phyloP scores from a whole-genome alignment of 371 early-diverging fungal genomes.

The Mucor racemosus region DNA sequence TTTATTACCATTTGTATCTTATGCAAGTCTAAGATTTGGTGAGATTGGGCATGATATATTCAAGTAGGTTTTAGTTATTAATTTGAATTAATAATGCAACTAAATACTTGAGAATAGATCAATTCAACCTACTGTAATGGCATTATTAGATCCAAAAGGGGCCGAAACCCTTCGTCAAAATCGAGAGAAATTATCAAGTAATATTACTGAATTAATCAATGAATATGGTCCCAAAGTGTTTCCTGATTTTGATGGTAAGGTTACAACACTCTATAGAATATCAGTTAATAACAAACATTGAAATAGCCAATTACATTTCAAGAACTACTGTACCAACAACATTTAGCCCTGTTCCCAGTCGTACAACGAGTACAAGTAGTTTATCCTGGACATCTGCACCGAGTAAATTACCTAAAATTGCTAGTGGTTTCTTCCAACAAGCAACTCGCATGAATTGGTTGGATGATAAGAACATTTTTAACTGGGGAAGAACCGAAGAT shows the following conservation, averaged over 20 bases:
- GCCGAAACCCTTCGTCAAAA: slow-evolving; percentile 59
- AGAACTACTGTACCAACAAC: slow-evolving; percentile 17
- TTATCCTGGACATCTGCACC: slow-evolving; percentile 33
- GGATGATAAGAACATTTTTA: slow-evolving; percentile 59
- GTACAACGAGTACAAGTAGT: slow-evolving; percentile 24
- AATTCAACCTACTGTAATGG: slow-evolving; percentile 76
- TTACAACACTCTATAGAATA: background rate
- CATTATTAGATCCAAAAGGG: slow-evolving; percentile 58
- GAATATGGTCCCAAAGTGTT: slow-evolving; percentile 85
- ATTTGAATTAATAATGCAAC: background rate
- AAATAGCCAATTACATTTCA: slow-evolving; percentile 38
- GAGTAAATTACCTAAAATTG: slow-evolving; percentile 38
- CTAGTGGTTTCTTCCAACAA: slow-evolving; percentile 45
- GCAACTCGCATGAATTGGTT: slow-evolving; percentile 50
- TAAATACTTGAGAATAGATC: slow-evolving; percentile 45
- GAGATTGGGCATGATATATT: slow-evolving; percentile 87
- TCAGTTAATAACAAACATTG: background rate
- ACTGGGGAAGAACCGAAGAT: slow-evolving; percentile 59
- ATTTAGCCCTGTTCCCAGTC: slow-evolving; percentile 28
- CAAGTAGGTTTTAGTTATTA: slow-evolving; percentile 33
- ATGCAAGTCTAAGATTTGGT: slow-evolving; percentile 81
- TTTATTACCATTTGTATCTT: slow-evolving; percentile 71
- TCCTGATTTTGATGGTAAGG: slow-evolving; percentile 67
- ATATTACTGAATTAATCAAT: slow-evolving; percentile 76
- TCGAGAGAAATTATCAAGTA: slow-evolving; percentile 71